Evolutionary conservation across 495 filamentous ascomycete species (phyloP).

Genomic region (Neurospora sp.): DNA sequence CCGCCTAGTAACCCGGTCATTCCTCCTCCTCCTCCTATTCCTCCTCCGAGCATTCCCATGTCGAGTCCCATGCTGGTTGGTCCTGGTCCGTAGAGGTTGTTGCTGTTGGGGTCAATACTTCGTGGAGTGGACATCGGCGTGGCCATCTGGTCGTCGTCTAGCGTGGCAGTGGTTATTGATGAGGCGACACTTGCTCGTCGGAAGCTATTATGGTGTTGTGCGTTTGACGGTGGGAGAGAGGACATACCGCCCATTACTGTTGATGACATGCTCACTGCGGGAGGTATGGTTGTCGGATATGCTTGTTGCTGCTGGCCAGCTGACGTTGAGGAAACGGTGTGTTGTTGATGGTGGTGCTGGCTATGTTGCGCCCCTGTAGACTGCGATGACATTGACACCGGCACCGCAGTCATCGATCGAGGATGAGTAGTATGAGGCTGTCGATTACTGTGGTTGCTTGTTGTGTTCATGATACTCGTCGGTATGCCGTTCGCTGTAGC

Average conservation of each 20-base stretch:
- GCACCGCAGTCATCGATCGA: background rate
- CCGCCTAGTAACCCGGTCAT: background rate
- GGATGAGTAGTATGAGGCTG: background rate
- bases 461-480: background rate
- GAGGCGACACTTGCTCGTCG: background rate
- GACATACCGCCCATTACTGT: background rate
- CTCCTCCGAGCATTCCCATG: background rate
- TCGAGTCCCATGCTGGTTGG: background rate
- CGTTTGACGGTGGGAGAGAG: background rate
- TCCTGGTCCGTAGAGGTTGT: background rate
- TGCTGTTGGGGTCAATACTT: background rate
- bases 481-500: background rate
- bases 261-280: background rate
- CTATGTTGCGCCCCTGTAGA: background rate
- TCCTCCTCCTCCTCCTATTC: background rate
- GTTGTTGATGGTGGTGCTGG: background rate
- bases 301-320: background rate
- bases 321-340: background rate
- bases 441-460: background rate
- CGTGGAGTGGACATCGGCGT: background rate
- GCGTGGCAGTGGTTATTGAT: background rate
- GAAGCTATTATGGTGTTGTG: background rate
- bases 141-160: background rate
- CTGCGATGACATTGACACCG: background rate
- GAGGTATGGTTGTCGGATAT: background rate